Evolutionary conservation across 2,329 filamentous ascomycete species (phyloP).

Genomic region (Claviceps purpurea): DNA sequence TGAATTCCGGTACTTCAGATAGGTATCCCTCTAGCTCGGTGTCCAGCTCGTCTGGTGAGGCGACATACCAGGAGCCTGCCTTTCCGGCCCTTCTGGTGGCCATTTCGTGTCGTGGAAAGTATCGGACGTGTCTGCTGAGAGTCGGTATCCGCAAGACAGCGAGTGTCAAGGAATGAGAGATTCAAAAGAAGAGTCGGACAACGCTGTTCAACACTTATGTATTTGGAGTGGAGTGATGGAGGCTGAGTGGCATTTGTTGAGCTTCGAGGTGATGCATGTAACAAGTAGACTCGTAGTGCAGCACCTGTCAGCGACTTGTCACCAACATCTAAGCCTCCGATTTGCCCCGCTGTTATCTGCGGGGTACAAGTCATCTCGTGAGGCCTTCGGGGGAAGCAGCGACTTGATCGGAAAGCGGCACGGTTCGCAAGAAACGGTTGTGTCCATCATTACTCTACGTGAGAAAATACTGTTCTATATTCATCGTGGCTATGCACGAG

Average conservation of each 20-base stretch:
- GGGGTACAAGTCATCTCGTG: not conserved
- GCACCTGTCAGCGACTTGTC: not conserved
- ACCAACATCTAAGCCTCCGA: not conserved
- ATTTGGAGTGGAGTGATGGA: too few species aligned
- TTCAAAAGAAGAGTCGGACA: not conserved
- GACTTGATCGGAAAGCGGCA: not conserved
- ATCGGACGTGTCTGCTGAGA: too few species aligned
- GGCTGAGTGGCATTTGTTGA: too few species aligned
- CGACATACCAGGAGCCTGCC: conserved; percentile 79
- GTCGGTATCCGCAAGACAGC: not conserved
- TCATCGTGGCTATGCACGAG: too few species aligned
- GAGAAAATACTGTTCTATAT: too few species aligned
- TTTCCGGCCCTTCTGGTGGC: conserved; percentile 32
- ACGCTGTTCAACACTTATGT: too few species aligned
- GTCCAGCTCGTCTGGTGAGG: conserved; percentile 44
- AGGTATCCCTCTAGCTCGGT: conserved; percentile 63
- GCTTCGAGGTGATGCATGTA: too few species aligned
- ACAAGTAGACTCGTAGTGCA: too few species aligned
- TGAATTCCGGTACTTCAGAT: conserved; percentile 49
- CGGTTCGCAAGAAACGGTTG: not conserved
- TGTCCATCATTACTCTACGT: too few species aligned
- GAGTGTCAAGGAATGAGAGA: not conserved
- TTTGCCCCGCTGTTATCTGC: not conserved
- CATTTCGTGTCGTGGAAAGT: not conserved
- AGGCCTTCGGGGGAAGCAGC: not conserved